Conservation (phyloP, 495 filamentous ascomycete genomes). For the Penicillium herquei region DNA sequence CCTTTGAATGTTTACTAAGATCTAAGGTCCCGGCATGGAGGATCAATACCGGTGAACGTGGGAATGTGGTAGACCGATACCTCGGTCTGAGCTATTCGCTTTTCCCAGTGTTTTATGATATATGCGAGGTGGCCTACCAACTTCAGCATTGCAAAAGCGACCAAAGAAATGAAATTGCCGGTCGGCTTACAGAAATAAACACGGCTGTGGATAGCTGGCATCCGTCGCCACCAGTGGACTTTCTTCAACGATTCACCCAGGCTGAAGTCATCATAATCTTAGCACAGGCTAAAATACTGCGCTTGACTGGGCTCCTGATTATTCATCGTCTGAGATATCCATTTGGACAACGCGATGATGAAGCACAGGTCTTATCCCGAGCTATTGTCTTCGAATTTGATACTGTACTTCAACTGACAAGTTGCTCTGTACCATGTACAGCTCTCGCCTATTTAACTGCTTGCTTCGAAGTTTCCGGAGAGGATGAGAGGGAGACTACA, state of each 20-base stretch:
- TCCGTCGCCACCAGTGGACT: constrained; percentile 2
- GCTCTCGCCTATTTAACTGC: constrained; percentile 16
- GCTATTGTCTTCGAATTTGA: constrained; percentile 16
- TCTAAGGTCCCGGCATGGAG: constrained; percentile 13
- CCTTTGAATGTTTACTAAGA: constrained; percentile 17
- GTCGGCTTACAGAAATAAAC: not conserved
- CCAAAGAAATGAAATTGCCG: not conserved
- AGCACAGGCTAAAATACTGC: constrained; percentile 16
- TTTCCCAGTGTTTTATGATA: constrained; percentile 15
- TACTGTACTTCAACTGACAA: constrained; percentile 5
- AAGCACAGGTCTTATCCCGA: constrained; percentile 2
- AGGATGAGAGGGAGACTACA: not conserved
- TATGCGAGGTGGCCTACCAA: constrained; percentile 2
- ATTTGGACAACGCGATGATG: constrained; percentile 8
- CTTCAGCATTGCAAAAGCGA: not conserved
- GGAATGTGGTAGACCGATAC: constrained; percentile 16
- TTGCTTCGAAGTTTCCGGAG: constrained; percentile 13
- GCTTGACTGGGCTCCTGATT: constrained; percentile 10
- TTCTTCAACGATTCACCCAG: constrained; percentile 12
- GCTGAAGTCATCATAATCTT: constrained; percentile 11
- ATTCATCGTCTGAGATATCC: constrained; percentile 17
- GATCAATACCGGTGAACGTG: constrained; percentile 2
- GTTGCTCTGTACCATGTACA: constrained; percentile 16
- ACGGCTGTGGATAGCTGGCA: constrained; percentile 12
- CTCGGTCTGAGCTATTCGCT: constrained; percentile 16